These are phyloP conservation scores for Sugiyamaella valdiviana DNA, from an alignment of 805 yeast genomes.

Conservation along the genomic window DNA sequence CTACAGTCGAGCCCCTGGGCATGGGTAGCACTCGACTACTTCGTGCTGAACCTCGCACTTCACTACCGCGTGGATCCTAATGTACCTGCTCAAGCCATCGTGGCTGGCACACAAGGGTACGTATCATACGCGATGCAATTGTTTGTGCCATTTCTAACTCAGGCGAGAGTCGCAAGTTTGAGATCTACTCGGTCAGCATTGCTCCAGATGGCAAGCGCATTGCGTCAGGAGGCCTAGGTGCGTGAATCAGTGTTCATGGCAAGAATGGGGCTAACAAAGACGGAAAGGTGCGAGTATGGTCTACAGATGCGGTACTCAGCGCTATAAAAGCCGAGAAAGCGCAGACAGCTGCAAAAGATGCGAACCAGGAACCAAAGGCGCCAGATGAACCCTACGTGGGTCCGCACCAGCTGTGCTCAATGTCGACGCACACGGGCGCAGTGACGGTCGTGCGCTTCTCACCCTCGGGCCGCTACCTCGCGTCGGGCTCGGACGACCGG, in stretches of 20 bases:
- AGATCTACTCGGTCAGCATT: conserved; percentile 76
- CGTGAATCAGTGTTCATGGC: not conserved
- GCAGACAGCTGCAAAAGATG: conserved; percentile 5
- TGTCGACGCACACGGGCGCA: conserved; percentile 95
- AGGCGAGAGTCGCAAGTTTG: conserved; percentile 77
- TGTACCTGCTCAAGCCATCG: conserved; percentile 63
- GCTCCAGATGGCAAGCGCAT: conserved; percentile 76
- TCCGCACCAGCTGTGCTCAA: conserved; percentile 63
- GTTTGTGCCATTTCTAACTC: conserved; percentile 11
- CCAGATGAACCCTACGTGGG: too few relatives aligned
- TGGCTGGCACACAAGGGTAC: conserved; percentile 59
- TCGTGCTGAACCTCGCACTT: too few relatives aligned
- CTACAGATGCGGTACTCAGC: conserved; percentile 77
- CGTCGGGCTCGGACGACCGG: conserved; percentile 93
- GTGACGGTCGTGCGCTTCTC: conserved; percentile 91
- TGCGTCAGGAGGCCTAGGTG: conserved; percentile 78
- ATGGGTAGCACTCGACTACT: too few relatives aligned
- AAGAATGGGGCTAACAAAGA: conserved; percentile 38
- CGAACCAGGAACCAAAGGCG: conserved; percentile 5
- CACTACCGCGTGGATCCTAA: too few relatives aligned
- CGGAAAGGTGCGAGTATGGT: conserved; percentile 91
- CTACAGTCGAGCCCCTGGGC: too few relatives aligned
- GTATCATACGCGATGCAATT: conserved; percentile 13
- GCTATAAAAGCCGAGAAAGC: conserved; percentile 32
- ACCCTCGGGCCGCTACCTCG: conserved; percentile 85